Evolutionary conservation across 495 filamentous ascomycete genomes (phyloP).

Genomic region (Annulohypoxylon nitens): DNA sequence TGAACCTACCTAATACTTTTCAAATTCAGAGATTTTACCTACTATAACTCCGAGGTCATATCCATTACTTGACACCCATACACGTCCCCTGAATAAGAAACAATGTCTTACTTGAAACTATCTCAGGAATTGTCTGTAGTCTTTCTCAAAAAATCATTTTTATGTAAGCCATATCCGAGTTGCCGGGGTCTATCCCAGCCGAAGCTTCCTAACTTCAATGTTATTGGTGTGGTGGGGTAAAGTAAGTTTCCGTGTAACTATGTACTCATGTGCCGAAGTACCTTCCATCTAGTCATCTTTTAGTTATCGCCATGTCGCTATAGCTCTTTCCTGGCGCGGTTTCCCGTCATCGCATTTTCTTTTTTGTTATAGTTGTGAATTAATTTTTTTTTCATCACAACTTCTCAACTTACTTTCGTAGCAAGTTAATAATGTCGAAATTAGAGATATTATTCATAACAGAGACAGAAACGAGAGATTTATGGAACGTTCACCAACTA

Average conservation of each 20-base stretch:
- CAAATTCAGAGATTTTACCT: not conserved
- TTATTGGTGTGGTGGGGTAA: slow-evolving; percentile 5
- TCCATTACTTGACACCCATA: not conserved
- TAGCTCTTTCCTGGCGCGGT: slow-evolving; percentile 9
- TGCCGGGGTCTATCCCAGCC: not conserved
- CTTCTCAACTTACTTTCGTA: not conserved
- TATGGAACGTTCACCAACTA: not conserved
- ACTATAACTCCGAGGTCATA: not conserved
- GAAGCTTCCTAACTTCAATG: not conserved
- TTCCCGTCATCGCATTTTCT: slow-evolving; percentile 2
- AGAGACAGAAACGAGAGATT: not conserved
- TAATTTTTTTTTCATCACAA: not conserved
- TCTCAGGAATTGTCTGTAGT: not conserved
- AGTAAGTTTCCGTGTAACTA: not conserved
- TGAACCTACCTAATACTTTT: slow-evolving; percentile 16
- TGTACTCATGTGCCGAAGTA: slow-evolving; percentile 1
- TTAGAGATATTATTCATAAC: not conserved
- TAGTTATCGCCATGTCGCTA: not conserved
- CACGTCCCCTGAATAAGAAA: not conserved
- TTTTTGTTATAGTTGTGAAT: not conserved
- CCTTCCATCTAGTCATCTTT: not conserved
- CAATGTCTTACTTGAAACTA: not conserved
- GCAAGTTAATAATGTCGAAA: slow-evolving; percentile 10
- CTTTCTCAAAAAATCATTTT: not conserved
- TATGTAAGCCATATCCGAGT: slow-evolving; percentile 11